A percentile compares a stretch with the other conserved stretches of the same genome.
These are phyloP conservation scores for Malassezia pachydermatis DNA, from an alignment of 1,284 basidiomycete genomes.

Conservation along the genomic window DNA sequence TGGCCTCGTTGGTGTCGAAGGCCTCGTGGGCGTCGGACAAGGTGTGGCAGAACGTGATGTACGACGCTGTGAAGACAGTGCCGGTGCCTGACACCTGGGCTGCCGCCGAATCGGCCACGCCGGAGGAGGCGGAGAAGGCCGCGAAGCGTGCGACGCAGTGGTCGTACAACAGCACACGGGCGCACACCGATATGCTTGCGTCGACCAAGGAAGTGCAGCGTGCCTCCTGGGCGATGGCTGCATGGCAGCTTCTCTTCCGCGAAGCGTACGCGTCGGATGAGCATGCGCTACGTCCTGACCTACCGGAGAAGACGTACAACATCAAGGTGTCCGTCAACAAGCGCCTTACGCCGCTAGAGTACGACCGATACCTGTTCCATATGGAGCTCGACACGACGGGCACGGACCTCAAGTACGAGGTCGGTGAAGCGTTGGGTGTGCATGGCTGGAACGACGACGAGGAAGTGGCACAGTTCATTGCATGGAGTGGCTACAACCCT, in stretches of 20 bases:
- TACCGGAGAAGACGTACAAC: slow-evolving; percentile 80
- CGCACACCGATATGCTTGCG: slow-evolving; percentile 26
- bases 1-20: slow-evolving; percentile 3
- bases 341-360: slow-evolving; percentile 83
- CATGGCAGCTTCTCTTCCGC: slow-evolving; percentile 47
- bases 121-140: slow-evolving; percentile 33
- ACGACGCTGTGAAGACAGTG: background rate
- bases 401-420: slow-evolving; percentile 85
- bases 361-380: slow-evolving; percentile 98
- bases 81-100: background rate
- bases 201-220: slow-evolving; percentile 20
- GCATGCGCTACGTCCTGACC: slow-evolving; percentile 59
- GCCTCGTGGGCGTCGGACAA: background rate
- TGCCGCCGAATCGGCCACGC: background rate
- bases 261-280: slow-evolving; percentile 42
- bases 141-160: slow-evolving; percentile 30
- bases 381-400: slow-evolving; percentile 86
- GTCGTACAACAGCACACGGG: slow-evolving; percentile 35
- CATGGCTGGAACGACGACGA: slow-evolving; percentile 93
- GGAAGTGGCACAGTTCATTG: slow-evolving; percentile 79
- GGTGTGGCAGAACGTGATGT: slow-evolving; percentile 21
- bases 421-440: slow-evolving; percentile 91
- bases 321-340: slow-evolving; percentile 88
- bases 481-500: slow-evolving; percentile 80
- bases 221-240: slow-evolving; percentile 40